Base-by-base conservation (phyloP, 192 early-diverging fungal genomes). In the Paraglomus brasilianum region DNA sequence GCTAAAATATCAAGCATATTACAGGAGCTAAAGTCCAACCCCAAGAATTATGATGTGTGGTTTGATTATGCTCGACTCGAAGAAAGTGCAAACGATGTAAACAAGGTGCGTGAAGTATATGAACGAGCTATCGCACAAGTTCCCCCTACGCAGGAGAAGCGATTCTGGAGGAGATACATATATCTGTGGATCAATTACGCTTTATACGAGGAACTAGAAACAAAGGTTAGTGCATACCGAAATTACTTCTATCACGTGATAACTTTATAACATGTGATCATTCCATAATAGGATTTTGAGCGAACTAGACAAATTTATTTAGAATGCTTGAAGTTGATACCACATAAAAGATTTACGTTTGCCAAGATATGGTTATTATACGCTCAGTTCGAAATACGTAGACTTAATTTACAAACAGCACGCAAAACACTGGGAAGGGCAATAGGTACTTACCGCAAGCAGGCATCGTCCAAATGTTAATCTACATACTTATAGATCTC, bases 151-250 rank as follows among this genome's bases (percentile, higher is more conserved):
- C 78, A 83, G 19, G 95, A 96, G 57, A 99, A 99, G 79, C 83
- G 91, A 50, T 89, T 91, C 48, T 99, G 97, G 97, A 80, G 95
- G 57, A 82, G 96, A 41, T 99, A 99, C 74, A 96, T 99, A 24
- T 99, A 97, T 78, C 69, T 99, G n/a, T 99, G 97, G 97, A 88
- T 99, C 40, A 91, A 90, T 69, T 99, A 98, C 66, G 97, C 96
- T 0, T 82, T 97, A 21, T 99, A 92, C 78, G 97, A 99, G 78
- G 97, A 99, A 73, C 77, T 87, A 22, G 84, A 86, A 6, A 89
- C 88, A 17, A 85, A 88, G 73, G 88, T 88, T 76, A 30, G 69
- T 39, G 5, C n/a, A 19, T 24, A 11, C 19, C 19, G 36, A 47
- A 40, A 4, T 21, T 15, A 39, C 1, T 30, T 65, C 17, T 41